Base-by-base conservation (phyloP, 176 grass and related monocot species). In the Ensete ventricosum region DNA sequence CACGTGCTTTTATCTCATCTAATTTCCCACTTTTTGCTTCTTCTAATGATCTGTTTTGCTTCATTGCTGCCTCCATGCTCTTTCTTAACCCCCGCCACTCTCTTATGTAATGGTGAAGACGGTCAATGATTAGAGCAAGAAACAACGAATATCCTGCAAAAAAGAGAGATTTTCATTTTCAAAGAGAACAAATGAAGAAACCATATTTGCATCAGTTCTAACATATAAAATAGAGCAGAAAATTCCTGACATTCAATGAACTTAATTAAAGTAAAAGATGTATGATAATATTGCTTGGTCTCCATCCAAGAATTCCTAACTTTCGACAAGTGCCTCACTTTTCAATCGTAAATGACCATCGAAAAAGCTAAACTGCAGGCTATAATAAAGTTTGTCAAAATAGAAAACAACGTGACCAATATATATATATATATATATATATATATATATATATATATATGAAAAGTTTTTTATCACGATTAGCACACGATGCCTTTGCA, bases 51-150 rank as follows among this genome's bases (percentile, higher is more conserved):
- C 75, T 65, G 54, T 85, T 85, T 55, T 89, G 92, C 73, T 89
- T 91, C 27, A 81, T 87, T 57, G 84, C 80, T 69, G 74, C 83
- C 73, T 91, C 92, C 73, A 83, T 87, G 62, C 70, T 87, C 86
- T 96, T 96, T 73, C 81, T 88, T 62, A 87, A 72, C 6, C 48
- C 54, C n/a, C 88, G 75, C 24, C 84, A 70, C 73, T 91, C 86
- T 84, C 88, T 91, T 21, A 89, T 87, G 69, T 96, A 89, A 78
- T 91, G 88, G 81, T 96, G 92, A 27, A 91, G 74, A 16, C 92
- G 74, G 52, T 96, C 92, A 69, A 89, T 89, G 73, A 91, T 73
- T 76, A 96, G 64, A 52, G 82, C 84, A 79, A 96, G 86, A 78
- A 96, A 96, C 50, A 96, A 77, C 43, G 75, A 85, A 75, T 91